Evolutionary conservation across 768 basidiomycete genomes (phyloP), one percentile per base, ranked within the genome.

Genomic region (Mycena vitilis): DNA sequence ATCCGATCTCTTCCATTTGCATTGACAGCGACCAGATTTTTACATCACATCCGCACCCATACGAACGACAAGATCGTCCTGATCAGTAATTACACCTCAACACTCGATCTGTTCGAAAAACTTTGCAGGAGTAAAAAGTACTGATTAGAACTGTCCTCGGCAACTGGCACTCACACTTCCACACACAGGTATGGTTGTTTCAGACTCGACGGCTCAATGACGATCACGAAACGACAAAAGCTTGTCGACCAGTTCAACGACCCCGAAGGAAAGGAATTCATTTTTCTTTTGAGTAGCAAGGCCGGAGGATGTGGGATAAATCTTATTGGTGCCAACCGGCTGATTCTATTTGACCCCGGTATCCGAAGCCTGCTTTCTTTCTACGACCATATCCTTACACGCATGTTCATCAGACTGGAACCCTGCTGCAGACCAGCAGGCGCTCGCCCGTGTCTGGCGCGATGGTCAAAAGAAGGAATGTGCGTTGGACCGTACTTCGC

Each of bases 391-490:
- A 20, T 57, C 53, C 42, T 75, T 42, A 57, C 30, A 23, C 49
- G 11, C 40, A 23, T 1, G 5, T 16, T 5, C n/a, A 18, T n/a
- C 66, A 96, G 96, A 98, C 76, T 98, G 96, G 96, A 98, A 98
- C 74, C 96, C 96, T 30, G 97, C 97, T 12, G 95, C 96, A 34
- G 97, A 99, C 79, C 98, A 99, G 77, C 97, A 99, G 78, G 97
- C 97, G 10, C 85, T 99, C 7, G 97, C 97, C 51, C 95, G 97
- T 77, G 97, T 99, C 11, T 99, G 97, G 97, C 93, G 97, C 81
- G 97, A 99, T 75, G 97, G 97, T 0, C 97, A 99, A 79, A 99
- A 98, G 89, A 99, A 99, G 88, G 96, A 98, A 81, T 99, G 97
- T 96, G 75, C 60, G 93, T 76, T 20, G 7, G 11, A 23, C 37